phyloP scores from a whole-genome alignment of 2,329 filamentous ascomycete species.

The Talaromyces sp. region DNA sequence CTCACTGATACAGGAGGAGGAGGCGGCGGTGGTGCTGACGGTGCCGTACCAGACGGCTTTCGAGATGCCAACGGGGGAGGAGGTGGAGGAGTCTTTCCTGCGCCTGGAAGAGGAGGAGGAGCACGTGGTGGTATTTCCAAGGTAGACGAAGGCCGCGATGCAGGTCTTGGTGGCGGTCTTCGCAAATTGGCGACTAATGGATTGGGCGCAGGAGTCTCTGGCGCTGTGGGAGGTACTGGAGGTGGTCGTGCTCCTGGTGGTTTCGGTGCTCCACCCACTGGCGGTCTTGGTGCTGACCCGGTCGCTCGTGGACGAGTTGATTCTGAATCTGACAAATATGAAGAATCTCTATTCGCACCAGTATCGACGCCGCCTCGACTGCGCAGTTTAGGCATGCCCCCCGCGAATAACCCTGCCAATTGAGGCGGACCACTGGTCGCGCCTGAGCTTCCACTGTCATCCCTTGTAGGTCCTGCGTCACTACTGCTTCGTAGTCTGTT shows the following conservation, averaged over 20 bases:
- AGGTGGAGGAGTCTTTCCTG: conserved; percentile 49
- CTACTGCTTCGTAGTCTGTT: conserved; percentile 79
- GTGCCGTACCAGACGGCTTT: conserved; percentile 52
- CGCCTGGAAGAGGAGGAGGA: conserved; percentile 60
- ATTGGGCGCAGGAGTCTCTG: conserved; percentile 48
- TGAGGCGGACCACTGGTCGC: conserved; percentile 64
- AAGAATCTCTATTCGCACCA: conserved; percentile 68
- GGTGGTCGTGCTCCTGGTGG: conserved; percentile 53
- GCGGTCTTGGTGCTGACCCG: conserved; percentile 34
- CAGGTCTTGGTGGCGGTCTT: conserved; percentile 50
- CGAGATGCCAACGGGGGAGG: conserved; percentile 41
- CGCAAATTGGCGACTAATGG: conserved; percentile 52
- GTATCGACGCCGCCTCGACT: conserved; percentile 80
- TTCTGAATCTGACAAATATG: conserved; percentile 79
- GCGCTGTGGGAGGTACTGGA: conserved; percentile 43
- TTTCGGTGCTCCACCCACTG: conserved; percentile 47
- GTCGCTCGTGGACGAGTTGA: conserved; percentile 37
- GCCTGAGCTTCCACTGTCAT: conserved; percentile 41
- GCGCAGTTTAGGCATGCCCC: conserved; percentile 90
- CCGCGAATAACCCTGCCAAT: conserved; percentile 80
- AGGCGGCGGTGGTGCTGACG: conserved; percentile 40
- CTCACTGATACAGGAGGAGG: conserved; percentile 38
- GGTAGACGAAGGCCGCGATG: conserved; percentile 56
- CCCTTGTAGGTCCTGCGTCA: conserved; percentile 47
- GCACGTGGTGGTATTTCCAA: conserved; percentile 50